Conservation (phyloP, 805 yeast genomes). For the Sugiyamaella mastotermitis region DNA sequence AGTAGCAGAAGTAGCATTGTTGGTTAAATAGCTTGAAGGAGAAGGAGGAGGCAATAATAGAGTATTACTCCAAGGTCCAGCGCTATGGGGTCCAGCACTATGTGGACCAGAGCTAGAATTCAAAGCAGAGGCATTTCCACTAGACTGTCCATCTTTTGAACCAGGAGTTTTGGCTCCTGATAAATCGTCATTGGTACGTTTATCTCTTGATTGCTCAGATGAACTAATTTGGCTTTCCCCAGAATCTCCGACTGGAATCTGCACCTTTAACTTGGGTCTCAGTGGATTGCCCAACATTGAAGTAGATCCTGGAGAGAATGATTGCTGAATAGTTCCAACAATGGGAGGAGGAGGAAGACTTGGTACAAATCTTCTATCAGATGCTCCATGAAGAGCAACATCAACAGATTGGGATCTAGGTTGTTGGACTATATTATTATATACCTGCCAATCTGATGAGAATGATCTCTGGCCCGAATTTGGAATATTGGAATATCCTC, state of each 20-base stretch:
- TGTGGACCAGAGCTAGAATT: conserved; percentile 6
- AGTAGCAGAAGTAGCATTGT: conserved; percentile 13
- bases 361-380: background rate
- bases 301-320: background rate
- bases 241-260: conserved; percentile 29
- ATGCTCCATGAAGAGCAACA: conserved; percentile 1
- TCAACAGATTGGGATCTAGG: conserved; percentile 14
- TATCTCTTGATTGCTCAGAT: conserved; percentile 19
- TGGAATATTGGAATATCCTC: no score
- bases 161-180: conserved; percentile 1
- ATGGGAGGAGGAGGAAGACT: conserved; percentile 7
- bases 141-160: background rate
- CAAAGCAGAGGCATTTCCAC: conserved; percentile 1
- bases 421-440: conserved; percentile 5
- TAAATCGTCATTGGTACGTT: conserved; percentile 13
- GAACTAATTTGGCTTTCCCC: conserved; percentile 18
- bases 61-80: conserved; percentile 25
- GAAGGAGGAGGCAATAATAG: conserved; percentile 31
- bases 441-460: no score
- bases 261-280: conserved; percentile 34
- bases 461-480: no score
- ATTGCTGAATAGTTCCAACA: background rate
- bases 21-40: conserved; percentile 27
- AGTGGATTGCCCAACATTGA: conserved; percentile 1
- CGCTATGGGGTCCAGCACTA: conserved; percentile 14